Evolutionary conservation across 805 yeast genomes (phyloP), one percentile per base, ranked within the genome.

Genomic region (Candida methanosorbosa): DNA sequence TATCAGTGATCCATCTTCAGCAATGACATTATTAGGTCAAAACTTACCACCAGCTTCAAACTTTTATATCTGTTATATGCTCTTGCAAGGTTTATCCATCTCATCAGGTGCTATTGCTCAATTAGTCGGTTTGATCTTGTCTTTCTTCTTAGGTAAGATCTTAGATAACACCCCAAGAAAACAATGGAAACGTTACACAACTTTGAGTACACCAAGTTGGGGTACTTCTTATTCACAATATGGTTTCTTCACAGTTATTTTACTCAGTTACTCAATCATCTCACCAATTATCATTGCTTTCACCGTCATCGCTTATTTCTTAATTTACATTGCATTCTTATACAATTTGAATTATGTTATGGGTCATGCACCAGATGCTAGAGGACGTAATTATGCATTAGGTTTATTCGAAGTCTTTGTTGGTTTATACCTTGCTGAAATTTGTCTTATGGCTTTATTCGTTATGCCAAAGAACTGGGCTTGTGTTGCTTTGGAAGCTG

Each of bases 81-180:
- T 87, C 41, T 69, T 90, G 46, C 84, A 80, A 60, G 97, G 96
- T 37, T 65, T 90, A 44, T 63, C 87, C 4, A 63, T 80, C 33
- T 76, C 94, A 25, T 76, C 88, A n/a, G 85, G 84, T 41, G 63
- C 77, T 23, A 58, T 92, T 34, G 68, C 84, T 39, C 96, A 86
- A 60, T 57, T 85, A 36, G 87, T 79, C 27, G 72, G 78, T 3
- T 65, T 92, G 48, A 68, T 83, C 35, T 64, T 88, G 43, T 78
- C 82, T 34, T 78, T 81, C 52, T 62, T 81, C 25, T 64, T 88
- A 39, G 84, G 92, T 21, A 64, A 64, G 43, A 39, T 86, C 17
- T 68, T 92, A 40, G 95, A 87, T 56, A 69, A 72, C 35, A 86
- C 97, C 5, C 97, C 97, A 41, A 78, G 97, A 62, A 79, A 85